A percentile compares a stretch with the other conserved stretches of the same genome.
Evolutionary conservation across 2,329 filamentous ascomycete species (phyloP).

Genomic region (Elsinoe arachidis): DNA sequence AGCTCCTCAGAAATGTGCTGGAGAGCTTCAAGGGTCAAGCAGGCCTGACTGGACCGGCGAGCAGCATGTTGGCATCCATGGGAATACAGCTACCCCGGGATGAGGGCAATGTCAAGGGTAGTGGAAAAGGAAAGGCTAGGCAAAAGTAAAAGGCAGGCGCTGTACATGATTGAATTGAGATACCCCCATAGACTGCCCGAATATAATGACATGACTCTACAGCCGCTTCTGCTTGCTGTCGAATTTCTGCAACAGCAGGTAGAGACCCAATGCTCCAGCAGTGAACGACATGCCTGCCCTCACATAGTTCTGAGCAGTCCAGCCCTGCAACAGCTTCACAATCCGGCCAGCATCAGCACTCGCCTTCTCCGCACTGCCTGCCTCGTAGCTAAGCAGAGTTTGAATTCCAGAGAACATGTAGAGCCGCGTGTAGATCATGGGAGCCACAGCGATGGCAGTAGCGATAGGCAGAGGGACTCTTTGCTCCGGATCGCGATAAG

Average conservation of each 20-base stretch:
- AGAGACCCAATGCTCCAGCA: background rate
- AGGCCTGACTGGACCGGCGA: constrained; percentile 74
- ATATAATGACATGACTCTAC: background rate
- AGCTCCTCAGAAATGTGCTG: constrained; percentile 79
- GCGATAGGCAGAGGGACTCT: background rate
- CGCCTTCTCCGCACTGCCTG: background rate
- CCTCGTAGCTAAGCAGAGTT: constrained; percentile 1
- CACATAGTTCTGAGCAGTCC: constrained; percentile 3
- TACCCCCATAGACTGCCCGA: background rate
- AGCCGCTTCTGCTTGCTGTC: background rate
- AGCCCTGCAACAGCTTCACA: background rate
- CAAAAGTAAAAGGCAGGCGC: background rate
- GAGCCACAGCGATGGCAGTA: background rate
- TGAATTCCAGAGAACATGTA: background rate
- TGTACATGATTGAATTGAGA: background rate
- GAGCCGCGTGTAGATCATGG: background rate
- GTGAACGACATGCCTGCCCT: background rate
- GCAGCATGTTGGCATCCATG: constrained; percentile 82
- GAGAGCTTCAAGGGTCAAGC: constrained; percentile 89
- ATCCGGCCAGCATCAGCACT: background rate
- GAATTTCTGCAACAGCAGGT: background rate
- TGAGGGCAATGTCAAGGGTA: constrained; percentile 43
- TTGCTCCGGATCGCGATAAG: constrained; percentile 1
- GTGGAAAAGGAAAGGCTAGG: background rate
- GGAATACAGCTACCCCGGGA: constrained; percentile 73